Evolutionary conservation across 176 grass and related monocot species (phyloP).

Genomic region (Phoenix dactylifera): DNA sequence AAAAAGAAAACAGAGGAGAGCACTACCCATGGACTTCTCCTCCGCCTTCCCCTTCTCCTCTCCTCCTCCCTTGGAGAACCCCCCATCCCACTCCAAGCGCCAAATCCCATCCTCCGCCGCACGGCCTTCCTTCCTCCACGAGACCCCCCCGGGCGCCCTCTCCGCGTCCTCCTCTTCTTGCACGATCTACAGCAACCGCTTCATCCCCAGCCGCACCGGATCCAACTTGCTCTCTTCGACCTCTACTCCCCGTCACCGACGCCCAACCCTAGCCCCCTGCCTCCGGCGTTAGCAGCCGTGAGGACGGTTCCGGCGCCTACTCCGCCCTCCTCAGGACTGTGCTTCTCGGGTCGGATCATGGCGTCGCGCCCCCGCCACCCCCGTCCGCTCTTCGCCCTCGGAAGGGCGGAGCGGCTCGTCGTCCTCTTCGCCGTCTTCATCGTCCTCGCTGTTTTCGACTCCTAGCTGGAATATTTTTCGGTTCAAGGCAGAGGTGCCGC

Average conservation of each 20-base stretch:
- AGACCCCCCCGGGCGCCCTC: conserved; percentile 61
- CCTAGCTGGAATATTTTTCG: conserved; percentile 71
- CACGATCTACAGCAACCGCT: conserved; percentile 4
- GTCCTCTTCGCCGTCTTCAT: conserved; percentile 53
- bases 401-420: conserved; percentile 30
- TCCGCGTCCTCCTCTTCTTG: conserved; percentile 7
- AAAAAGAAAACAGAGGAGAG: too few relatives aligned
- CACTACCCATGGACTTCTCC: conserved; percentile 9
- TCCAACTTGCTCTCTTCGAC: conserved; percentile 19
- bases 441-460: conserved; percentile 31
- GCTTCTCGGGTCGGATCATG: conserved; percentile 57
- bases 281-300: neutral
- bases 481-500: conserved; percentile 79
- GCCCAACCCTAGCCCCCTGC: neutral
- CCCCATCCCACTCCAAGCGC: conserved; percentile 8
- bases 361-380: conserved; percentile 23
- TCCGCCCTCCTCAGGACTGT: conserved; percentile 44
- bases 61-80: conserved; percentile 22
- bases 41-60: conserved; percentile 11
- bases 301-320: conserved; percentile 58
- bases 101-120: conserved; percentile 29
- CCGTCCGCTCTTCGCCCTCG: neutral
- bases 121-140: conserved; percentile 58
- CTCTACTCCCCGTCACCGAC: neutral
- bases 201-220: conserved; percentile 26